Evolutionary conservation across 176 grass and related monocot genomes (phyloP), one percentile per base, ranked within the genome.

Genomic region (Lolium rigidum): DNA sequence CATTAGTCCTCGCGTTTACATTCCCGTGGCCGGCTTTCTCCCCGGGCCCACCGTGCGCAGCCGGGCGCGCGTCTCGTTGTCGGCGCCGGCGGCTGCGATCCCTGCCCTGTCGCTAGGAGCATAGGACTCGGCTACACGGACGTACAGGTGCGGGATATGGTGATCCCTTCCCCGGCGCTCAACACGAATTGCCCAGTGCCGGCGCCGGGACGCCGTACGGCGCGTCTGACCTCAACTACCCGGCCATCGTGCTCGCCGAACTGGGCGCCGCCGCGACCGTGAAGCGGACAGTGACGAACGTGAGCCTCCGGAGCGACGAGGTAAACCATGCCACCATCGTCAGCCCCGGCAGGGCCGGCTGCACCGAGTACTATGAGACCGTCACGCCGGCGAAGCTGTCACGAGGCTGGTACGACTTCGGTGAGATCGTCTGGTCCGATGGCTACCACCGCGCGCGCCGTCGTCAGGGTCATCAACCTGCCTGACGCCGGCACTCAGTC

Each of bases 251-350:
- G 56, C 74, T 96, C 18, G 58, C 92, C 2, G 87, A 92, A 49
- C 90, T 99, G 10, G 14, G 74, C 65, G 80, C 79, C 4, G 63
- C 80, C 26, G 76, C 82, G 58, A 92, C 88, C 31, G 78, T 96
- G 61, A 92, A 81, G 88, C 74, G 97, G 41, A 99, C 88, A 74
- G 90, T 94, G 58, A 89, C 85, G 7, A 96, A 99, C 71, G 88
- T 99, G 9, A 94, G 92, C 35, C 10, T 81, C 11, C 58, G 78
- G 22, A 70, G 82, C 24, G 89, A 50, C 81, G 92, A 86, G 4
- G 67, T 80, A 67, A 94, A 94, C 87, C 88, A 48, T 54, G 78
- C 77, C 11, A 55, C 49, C 11, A 76, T 98, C 21, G 39, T 41
- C 39, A 41, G 39, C 39, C 39, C 97, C 4, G 58, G 87, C 73